Percentiles rank a stretch among this genome's conserved stretches.
Conservation (phyloP, 352 stramenopile species). For the Globisporangium paroecandrum region DNA sequence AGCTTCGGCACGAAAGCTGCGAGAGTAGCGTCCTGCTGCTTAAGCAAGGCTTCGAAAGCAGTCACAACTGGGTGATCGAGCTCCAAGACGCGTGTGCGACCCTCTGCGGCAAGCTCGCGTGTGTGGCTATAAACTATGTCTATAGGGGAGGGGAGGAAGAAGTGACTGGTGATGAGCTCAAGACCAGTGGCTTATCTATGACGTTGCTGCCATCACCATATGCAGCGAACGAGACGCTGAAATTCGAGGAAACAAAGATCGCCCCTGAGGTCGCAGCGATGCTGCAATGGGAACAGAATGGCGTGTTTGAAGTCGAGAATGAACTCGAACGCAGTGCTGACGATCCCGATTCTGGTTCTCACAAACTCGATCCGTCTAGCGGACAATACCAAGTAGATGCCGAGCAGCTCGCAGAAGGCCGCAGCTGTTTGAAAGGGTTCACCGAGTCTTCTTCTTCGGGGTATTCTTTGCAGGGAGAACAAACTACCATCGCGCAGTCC, state of each 20-base stretch:
- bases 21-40: not conserved
- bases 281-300: slow-evolving; percentile 35
- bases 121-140: not conserved
- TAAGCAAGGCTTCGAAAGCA: too few species aligned
- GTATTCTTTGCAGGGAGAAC: slow-evolving; percentile 6
- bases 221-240: not conserved
- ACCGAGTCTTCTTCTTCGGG: slow-evolving; percentile 4
- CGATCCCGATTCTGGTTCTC: not conserved
- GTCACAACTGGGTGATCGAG: slow-evolving; percentile 41
- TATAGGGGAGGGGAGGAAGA: not conserved
- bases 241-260: not conserved
- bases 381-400: not conserved
- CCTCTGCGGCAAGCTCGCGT: slow-evolving; percentile 45
- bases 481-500: slow-evolving; percentile 10
- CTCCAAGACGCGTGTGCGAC: slow-evolving; percentile 40
- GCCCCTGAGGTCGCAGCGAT: slow-evolving; percentile 21
- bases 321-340: slow-evolving; percentile 25
- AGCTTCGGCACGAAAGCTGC: slow-evolving; percentile 20
- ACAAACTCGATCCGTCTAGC: not conserved
- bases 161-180: not conserved
- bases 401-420: not conserved
- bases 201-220: not conserved
- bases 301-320: slow-evolving; percentile 56
- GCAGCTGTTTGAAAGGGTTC: not conserved
- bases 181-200: not conserved